Conservation (phyloP, 805 yeast genomes). For the Yamadazyma paraphyllophila region DNA sequence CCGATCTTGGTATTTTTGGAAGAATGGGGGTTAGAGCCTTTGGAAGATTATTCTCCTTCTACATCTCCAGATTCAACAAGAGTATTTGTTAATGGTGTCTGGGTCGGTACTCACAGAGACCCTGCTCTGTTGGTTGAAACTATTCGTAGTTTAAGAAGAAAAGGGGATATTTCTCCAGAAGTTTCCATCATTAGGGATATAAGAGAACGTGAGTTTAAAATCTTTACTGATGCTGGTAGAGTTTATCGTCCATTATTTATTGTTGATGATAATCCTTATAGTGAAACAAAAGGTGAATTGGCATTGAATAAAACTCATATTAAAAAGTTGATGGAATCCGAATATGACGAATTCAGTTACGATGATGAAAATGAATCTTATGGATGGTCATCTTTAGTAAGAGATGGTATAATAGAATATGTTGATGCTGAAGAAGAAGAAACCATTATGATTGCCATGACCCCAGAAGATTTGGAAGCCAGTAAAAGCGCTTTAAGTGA, state of each 20-base stretch:
- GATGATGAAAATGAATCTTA: conserved; percentile 51
- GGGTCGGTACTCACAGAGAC: conserved; percentile 98
- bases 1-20: conserved; percentile 90
- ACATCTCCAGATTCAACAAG: conserved; percentile 88
- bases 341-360: conserved; percentile 53
- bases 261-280: conserved; percentile 80
- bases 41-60: conserved; percentile 93
- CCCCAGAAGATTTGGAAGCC: conserved; percentile 91
- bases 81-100: conserved; percentile 96
- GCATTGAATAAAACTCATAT: conserved; percentile 84
- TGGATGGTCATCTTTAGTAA: conserved; percentile 83
- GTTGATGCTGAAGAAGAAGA: conserved; percentile 99
- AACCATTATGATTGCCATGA: conserved; percentile 97
- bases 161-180: conserved; percentile 93
- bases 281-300: conserved; percentile 71
- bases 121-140: conserved; percentile 91
- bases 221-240: conserved; percentile 98
- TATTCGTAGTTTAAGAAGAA: conserved; percentile 86
- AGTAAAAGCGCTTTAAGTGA: conserved; percentile 42
- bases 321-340: conserved; percentile 59
- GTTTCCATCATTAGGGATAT: conserved; percentile 96
- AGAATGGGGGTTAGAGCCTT: conserved; percentile 99
- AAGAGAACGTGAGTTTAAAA: conserved; percentile 92
- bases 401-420: conserved; percentile 89
- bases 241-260: conserved; percentile 95